phyloP scores from a whole-genome alignment of 2,329 filamentous ascomycete species.

The Cladophialophora psammophila region DNA sequence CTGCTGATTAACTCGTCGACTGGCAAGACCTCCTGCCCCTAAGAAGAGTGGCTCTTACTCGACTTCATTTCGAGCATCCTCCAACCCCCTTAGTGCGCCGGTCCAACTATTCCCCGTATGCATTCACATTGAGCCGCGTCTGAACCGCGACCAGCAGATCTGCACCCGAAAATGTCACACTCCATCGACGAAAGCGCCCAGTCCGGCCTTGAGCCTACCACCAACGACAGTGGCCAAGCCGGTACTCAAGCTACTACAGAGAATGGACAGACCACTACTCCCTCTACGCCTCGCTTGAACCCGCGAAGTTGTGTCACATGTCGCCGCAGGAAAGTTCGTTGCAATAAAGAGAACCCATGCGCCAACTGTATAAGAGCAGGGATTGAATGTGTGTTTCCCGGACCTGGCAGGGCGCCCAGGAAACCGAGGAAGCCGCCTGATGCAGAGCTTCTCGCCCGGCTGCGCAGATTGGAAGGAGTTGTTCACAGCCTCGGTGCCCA shows the following conservation, averaged over 20 bases:
- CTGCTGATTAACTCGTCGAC: neutral
- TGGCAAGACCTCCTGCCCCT: neutral
- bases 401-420: slow-evolving; percentile 66
- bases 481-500: slow-evolving; percentile 65
- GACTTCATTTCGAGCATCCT: neutral
- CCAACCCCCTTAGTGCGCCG: neutral
- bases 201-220: slow-evolving; percentile 4
- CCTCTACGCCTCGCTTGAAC: slow-evolving; percentile 41
- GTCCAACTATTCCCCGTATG: neutral
- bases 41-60: neutral
- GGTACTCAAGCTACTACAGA: neutral
- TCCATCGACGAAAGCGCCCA: slow-evolving; percentile 4
- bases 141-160: neutral
- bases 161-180: slow-evolving; percentile 16
- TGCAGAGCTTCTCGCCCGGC: slow-evolving; percentile 64
- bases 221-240: neutral
- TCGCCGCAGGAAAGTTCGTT: slow-evolving; percentile 57
- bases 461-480: slow-evolving; percentile 66
- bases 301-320: slow-evolving; percentile 57
- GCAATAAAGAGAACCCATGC: slow-evolving; percentile 57
- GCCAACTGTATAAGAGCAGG: slow-evolving; percentile 57
- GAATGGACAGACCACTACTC: slow-evolving; percentile 1
- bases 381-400: slow-evolving; percentile 69
- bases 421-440: slow-evolving; percentile 65
- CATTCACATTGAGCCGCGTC: neutral